Percentiles rank a stretch among this genome's conserved stretches.
Conservation (phyloP, 208 protist genomes). For the Polymyxa betae region DNA sequence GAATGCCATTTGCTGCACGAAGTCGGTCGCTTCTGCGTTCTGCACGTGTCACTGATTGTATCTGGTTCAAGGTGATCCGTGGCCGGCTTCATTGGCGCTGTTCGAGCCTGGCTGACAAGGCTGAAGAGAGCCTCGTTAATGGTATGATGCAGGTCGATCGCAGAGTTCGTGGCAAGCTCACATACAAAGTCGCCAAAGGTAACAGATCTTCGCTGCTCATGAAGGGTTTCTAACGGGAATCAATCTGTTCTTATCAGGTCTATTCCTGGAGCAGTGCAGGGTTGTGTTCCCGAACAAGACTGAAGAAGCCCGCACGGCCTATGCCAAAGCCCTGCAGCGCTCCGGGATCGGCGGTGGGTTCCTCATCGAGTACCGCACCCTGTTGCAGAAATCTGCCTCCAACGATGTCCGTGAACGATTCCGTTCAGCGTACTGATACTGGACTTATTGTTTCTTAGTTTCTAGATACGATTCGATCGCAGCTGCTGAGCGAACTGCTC, state of each 20-base stretch:
- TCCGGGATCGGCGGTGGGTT: not conserved
- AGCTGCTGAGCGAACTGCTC: not conserved
- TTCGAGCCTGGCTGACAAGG: not conserved
- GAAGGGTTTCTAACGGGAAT: not conserved
- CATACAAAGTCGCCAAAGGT: constrained; percentile 28
- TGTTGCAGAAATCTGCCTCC: not conserved
- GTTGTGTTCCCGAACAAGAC: constrained; percentile 43
- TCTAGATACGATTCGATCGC: not conserved
- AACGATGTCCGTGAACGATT: not conserved
- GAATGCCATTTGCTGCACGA: not conserved
- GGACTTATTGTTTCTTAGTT: not conserved
- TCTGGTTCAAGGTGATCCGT: not conserved
- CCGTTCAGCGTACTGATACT: not conserved
- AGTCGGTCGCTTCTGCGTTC: not conserved
- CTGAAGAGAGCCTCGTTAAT: not conserved
- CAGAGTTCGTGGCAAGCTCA: not conserved
- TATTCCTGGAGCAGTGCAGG: constrained; percentile 42
- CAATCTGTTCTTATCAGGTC: not conserved
- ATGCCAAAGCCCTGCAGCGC: constrained; percentile 8
- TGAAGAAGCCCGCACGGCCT: not conserved
- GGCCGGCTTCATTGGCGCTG: not conserved
- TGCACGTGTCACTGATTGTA: not conserved
- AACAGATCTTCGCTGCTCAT: not conserved
- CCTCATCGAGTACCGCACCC: constrained; percentile 23
- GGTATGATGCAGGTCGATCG: constrained; percentile 4